A percentile compares a stretch with the other conserved stretches of the same genome.
Evolutionary conservation across 164 flowering plant genomes (phyloP).

Genomic region (Macadamia integrifolia): DNA sequence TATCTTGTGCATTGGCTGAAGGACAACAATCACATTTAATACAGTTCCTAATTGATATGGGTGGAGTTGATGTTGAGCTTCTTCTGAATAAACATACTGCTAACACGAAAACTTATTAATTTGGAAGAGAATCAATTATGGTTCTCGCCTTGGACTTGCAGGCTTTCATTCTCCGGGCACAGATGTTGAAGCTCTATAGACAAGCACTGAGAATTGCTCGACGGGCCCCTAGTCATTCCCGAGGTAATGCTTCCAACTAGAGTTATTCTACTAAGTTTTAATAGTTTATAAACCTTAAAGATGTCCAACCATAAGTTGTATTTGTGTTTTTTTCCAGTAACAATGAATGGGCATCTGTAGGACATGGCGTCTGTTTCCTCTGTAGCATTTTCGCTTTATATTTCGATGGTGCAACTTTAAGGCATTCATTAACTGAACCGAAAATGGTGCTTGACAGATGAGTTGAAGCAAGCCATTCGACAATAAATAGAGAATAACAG

Average conservation of each 20-base stretch:
- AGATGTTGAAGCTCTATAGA: conserved; percentile 81
- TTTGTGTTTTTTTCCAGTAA: not conserved
- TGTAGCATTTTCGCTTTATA: not conserved
- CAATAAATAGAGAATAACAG: conserved; percentile 77
- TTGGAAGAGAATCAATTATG: conserved; percentile 31
- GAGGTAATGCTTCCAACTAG: conserved; percentile 39
- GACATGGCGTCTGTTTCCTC: too few species aligned
- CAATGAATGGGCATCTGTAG: too few species aligned
- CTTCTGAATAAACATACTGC: not conserved
- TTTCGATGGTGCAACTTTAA: not conserved
- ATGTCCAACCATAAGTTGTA: too few species aligned
- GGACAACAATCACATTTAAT: too few species aligned
- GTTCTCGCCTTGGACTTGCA: conserved; percentile 55
- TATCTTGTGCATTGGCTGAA: too few species aligned
- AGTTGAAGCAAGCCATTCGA: conserved; percentile 54
- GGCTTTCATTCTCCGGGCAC: conserved; percentile 71
- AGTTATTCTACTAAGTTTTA: not conserved
- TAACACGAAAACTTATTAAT: not conserved
- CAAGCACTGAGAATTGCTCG: conserved; percentile 61
- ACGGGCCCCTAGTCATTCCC: conserved; percentile 60
- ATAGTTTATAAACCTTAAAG: too few species aligned
- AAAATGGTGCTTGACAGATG: conserved; percentile 40
- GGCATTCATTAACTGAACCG: not conserved
- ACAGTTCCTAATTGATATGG: too few species aligned
- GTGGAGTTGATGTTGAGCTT: too few species aligned